Evolutionary conservation across 345 rosid genomes (phyloP), one percentile per base, ranked within the genome.

Genomic region (Fremontodendron californicum): DNA sequence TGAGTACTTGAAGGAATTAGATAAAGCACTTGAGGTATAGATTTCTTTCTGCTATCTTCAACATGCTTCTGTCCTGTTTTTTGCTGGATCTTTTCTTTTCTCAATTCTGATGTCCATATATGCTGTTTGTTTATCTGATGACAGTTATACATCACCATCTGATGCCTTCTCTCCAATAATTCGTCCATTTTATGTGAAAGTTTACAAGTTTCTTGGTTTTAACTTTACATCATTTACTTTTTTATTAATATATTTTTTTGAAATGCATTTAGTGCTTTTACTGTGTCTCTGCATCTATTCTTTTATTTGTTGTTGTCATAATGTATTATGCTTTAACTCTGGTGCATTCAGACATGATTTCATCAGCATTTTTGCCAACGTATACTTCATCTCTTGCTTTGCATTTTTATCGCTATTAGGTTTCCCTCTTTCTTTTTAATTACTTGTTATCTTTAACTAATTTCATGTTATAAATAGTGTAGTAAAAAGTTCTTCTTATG

Each of bases 21-120:
- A 92, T 79, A 88, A 92, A 80, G 96, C 99, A 42, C 98, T 95
- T 82, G 85, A 87, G 96, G 99, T 95, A 81, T 57, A 58, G 76
- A 62, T 67, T 76, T 69, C 27, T 8, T 70, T 55, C 55, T 55
- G 23, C 64, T 77, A 10, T 65, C 60, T 70, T 78, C 21, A 19
- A 23, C 71, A 43, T 45, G 62, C 40, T 35, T 33, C 29, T 15
- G 43, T 58, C 54, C 63, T 21, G 5, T 31, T 80, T n/a, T 13
- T 21, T 66, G 9, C 62, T 52, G 49, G 16, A 71, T 70, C 43
- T 71, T 70, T 60, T 64, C 1, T 46, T n/a, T n/a, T 71, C 76
- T 35, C 49, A 52, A 35, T 54, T 35, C 63, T 73, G 35, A 33
- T 71, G 43, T 21, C 18, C 18, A 33, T 16, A 71, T 71, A 21